Conservation (phyloP, 768 basidiomycete species). For the Tricholoma hemisulphureum region DNA sequence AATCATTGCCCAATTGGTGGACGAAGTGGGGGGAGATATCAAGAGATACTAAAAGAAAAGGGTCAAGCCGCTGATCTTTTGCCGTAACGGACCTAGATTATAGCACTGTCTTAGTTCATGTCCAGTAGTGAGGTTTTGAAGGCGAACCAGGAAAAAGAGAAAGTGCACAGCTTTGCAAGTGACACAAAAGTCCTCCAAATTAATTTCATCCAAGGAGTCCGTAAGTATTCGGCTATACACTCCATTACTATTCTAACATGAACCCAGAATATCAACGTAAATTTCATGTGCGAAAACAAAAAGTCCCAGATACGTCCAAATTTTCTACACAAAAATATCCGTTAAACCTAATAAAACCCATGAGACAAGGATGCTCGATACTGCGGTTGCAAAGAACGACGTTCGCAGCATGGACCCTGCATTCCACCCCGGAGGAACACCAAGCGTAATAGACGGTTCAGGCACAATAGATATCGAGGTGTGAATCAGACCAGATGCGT, state of each 20-base stretch:
- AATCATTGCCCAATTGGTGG: conserved; percentile 29
- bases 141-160: no score
- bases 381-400: conserved; percentile 14
- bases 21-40: conserved; percentile 19
- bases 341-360: conserved; percentile 18
- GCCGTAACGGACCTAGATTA: no score
- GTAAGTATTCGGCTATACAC: no score
- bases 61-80: neutral
- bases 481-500: conserved; percentile 48
- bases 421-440: conserved; percentile 62
- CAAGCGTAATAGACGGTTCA: conserved; percentile 52
- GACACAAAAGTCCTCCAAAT: no score
- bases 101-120: neutral
- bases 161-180: no score
- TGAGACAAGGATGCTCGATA: conserved; percentile 12
- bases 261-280: no score
- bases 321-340: conserved; percentile 8
- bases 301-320: neutral
- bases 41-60: neutral
- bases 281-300: no score
- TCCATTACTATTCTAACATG: no score
- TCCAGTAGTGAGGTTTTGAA: no score
- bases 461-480: conserved; percentile 54
- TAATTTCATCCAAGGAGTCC: no score
- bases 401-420: conserved; percentile 15